Base-by-base conservation (phyloP, 345 rosid species). In the Rhizophora apiculata region DNA sequence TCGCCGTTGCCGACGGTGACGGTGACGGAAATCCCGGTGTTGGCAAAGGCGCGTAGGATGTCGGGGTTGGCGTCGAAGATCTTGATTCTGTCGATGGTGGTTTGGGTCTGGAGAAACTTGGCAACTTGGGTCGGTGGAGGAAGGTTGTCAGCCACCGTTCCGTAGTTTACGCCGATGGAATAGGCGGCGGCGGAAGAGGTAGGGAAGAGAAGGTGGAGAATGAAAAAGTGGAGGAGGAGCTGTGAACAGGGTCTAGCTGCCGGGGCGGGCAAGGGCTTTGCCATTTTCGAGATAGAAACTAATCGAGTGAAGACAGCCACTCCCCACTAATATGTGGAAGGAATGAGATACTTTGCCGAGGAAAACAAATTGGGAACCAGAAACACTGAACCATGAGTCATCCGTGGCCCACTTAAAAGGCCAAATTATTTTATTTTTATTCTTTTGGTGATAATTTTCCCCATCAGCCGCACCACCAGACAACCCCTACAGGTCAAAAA, bases 101-200 rank as follows among this genome's bases (percentile, higher is more conserved):
- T 92, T 70, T 81, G 76, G 30, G 88, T 80, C 75, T 83, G 79
- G 78, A 92, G 83, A 78, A 92, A 88, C 69, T 68, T 67, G 32
- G 88, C 92, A 6, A 92, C 97, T 65, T 84, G 83, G 49, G 85
- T 48, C 0, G 97, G 92, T 2, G 88, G 79, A 4, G 92, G 96
- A 70, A 92, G 96, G 84, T 89, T 86, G 81, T 88, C 76, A n/a
- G 93, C 90, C 55, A 88, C 71, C 49, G 89, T 83, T 8, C 97
- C 97, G 69, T 92, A 89, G 89, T 92, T 92, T n/a, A 92, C 86
- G 59, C 97, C 93, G 82, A 89, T 67, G 72, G 82, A 65, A 72
- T 80, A 82, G 6, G 82, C 74, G 69, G 82, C 74, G 69, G 86
- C 80, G 63, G 64, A 24, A 64, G 65, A 26, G 46, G 26, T 48